Evolutionary conservation across 23 red algal genomes (phyloP).

Genomic region (Gracilaria domingensis): DNA sequence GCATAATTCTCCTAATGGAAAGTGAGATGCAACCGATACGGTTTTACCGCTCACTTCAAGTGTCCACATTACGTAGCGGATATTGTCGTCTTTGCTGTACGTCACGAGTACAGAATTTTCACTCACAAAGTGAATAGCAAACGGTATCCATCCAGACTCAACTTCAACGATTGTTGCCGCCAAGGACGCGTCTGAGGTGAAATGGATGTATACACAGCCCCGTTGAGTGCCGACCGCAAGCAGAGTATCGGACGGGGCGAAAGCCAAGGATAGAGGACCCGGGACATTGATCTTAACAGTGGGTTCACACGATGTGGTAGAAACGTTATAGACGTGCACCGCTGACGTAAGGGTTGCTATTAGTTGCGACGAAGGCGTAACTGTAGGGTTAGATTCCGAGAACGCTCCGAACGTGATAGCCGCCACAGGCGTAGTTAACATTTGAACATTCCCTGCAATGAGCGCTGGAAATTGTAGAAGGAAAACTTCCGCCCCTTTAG

Average conservation of each 20-base stretch:
- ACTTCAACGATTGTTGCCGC: conserved; percentile 36
- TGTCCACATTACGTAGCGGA: conserved; percentile 48
- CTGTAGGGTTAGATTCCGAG: conserved; percentile 5
- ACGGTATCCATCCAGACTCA: conserved; percentile 69
- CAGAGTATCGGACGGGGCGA: conserved; percentile 33
- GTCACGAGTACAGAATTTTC: conserved; percentile 43
- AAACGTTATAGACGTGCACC: not conserved
- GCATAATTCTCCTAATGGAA: conserved; percentile 54
- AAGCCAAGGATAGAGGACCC: conserved; percentile 31
- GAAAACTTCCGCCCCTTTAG: conserved; percentile 16
- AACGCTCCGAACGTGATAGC: conserved; percentile 9
- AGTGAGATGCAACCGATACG: conserved; percentile 10
- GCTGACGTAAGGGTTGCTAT: not conserved
- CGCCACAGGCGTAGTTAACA: not conserved
- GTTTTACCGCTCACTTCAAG: not conserved
- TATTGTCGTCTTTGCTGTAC: conserved; percentile 37
- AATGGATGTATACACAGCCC: conserved; percentile 33
- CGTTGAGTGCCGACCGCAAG: conserved; percentile 50
- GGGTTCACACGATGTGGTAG: not conserved
- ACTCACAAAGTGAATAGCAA: conserved; percentile 40
- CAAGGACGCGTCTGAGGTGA: not conserved
- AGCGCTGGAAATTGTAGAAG: conserved; percentile 5
- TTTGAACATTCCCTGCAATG: not conserved
- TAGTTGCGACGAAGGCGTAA: conserved; percentile 8
- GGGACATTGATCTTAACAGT: conserved; percentile 10